Conservation (phyloP, 2,329 filamentous ascomycete genomes). For the Amauroascus niger region DNA sequence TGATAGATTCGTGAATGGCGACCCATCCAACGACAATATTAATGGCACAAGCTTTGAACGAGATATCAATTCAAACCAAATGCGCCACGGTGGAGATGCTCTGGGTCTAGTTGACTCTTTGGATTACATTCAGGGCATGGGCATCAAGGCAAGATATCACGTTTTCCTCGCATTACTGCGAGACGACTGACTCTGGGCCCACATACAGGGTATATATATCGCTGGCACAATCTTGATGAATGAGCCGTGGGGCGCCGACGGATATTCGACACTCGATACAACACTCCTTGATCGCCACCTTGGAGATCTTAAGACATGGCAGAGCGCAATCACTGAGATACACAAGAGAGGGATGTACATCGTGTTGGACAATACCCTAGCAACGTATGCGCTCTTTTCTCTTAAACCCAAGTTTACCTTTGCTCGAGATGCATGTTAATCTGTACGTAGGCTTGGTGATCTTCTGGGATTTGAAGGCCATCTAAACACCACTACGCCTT, state of each 20-base stretch:
- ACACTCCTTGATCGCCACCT: conserved; percentile 55
- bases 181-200: background rate
- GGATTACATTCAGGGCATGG: conserved; percentile 57
- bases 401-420: background rate
- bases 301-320: conserved; percentile 51
- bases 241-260: conserved; percentile 53
- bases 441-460: conserved; percentile 45
- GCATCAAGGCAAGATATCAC: conserved; percentile 43
- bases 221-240: conserved; percentile 57
- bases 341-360: conserved; percentile 56
- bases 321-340: conserved; percentile 49
- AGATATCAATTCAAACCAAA: conserved; percentile 51
- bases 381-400: conserved; percentile 41
- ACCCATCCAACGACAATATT: conserved; percentile 54
- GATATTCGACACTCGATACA: conserved; percentile 51
- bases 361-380: conserved; percentile 56
- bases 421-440: background rate
- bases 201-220: conserved; percentile 47
- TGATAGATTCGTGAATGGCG: conserved; percentile 55
- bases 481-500: conserved; percentile 50
- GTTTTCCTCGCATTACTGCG: background rate
- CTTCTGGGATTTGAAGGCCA: conserved; percentile 54
- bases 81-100: conserved; percentile 55
- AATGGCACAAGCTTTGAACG: conserved; percentile 54
- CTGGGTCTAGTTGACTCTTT: conserved; percentile 49